These are phyloP conservation scores for Calonectria pseudoreteaudii DNA, from an alignment of 2,329 filamentous ascomycete genomes.

Conservation along the genomic window DNA sequence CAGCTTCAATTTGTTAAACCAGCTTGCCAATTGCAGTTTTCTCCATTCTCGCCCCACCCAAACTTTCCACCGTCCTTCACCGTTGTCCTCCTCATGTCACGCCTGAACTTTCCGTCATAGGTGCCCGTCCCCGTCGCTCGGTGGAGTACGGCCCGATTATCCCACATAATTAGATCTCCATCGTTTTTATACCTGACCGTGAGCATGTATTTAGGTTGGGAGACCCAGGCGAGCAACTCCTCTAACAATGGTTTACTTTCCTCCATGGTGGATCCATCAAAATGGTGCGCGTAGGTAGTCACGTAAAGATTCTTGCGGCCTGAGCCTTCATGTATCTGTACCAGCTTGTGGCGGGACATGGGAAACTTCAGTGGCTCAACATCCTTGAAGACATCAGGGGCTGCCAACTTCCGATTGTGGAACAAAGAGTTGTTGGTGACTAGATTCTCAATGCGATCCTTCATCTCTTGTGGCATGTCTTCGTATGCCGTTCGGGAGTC, in stretches of 20 bases:
- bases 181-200: constrained; percentile 1
- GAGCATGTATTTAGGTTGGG: constrained; percentile 12
- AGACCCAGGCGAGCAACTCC: constrained; percentile 6
- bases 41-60: constrained; percentile 9
- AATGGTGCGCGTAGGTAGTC: constrained; percentile 7
- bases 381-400: background rate
- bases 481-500: constrained; percentile 10
- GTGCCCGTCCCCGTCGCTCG: background rate
- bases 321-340: background rate
- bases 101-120: constrained; percentile 1
- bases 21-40: background rate
- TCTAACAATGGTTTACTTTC: constrained; percentile 1
- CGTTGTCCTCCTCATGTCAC: constrained; percentile 12
- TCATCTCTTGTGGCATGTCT: constrained; percentile 9
- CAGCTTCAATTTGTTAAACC: background rate
- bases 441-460: background rate
- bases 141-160: constrained; percentile 10
- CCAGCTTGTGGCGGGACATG: constrained; percentile 10
- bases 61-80: constrained; percentile 8
- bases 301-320: constrained; percentile 11
- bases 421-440: constrained; percentile 8
- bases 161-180: constrained; percentile 12
- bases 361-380: background rate
- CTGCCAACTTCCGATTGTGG: constrained; percentile 7
- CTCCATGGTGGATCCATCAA: constrained; percentile 5